A percentile compares a stretch with the other conserved stretches of the same genome.
These are phyloP conservation scores for Comarum palustre DNA, from an alignment of 306 rosid species.

Conservation along the genomic window DNA sequence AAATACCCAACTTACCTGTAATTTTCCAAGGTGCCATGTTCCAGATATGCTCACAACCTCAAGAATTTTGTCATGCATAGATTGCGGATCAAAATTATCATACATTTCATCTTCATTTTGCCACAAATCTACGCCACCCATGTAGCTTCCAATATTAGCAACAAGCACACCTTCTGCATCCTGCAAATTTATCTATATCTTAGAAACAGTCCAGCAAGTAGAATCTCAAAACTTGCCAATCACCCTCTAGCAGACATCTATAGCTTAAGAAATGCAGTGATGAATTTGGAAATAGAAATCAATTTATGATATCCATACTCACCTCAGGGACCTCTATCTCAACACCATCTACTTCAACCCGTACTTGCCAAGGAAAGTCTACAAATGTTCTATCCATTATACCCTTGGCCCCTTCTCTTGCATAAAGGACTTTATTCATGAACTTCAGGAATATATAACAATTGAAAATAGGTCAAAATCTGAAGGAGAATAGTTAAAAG, in stretches of 20 bases:
- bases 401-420: conserved; percentile 95
- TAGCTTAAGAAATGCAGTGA: background rate
- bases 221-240: background rate
- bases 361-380: conserved; percentile 91
- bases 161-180: conserved; percentile 99
- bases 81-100: conserved; percentile 93
- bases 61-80: conserved; percentile 95
- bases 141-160: conserved; percentile 99
- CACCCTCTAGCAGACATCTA: background rate
- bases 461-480: conserved; percentile 8
- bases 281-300: background rate
- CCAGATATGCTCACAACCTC: conserved; percentile 99
- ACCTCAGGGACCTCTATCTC: conserved; percentile 99
- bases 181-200: conserved; percentile 39
- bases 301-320: conserved; percentile 23
- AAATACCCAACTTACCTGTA: conserved; percentile 60
- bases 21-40: conserved; percentile 98
- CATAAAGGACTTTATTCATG: conserved; percentile 98
- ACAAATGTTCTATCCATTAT: conserved; percentile 95
- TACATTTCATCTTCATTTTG: conserved; percentile 89
- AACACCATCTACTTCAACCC: conserved; percentile 91
- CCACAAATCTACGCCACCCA: conserved; percentile 99
- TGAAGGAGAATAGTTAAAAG: background rate
- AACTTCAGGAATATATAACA: conserved; percentile 56
- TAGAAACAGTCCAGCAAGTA: background rate